Evolutionary conservation across 306 rosid species (phyloP), one percentile per base, ranked within the genome.

Genomic region (Cucumis melo): DNA sequence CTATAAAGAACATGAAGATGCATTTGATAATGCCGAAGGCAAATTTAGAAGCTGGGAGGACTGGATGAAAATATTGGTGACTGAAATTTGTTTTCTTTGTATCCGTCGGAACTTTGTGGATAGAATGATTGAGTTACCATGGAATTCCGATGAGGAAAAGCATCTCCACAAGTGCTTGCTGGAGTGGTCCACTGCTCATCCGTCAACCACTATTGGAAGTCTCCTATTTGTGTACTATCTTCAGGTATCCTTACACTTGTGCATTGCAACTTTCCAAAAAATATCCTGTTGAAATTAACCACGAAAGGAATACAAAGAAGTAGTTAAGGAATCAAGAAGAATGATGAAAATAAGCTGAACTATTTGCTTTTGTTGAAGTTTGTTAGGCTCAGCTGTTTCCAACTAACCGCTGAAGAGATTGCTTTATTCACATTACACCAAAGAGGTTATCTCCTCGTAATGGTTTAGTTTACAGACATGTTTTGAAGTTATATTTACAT

Each of bases 131-230:
- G 98, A 90, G 85, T 81, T 95, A 80, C 99, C 99, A 1, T 95
- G 99, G 99, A 90, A 85, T 83, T 89, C 90, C 74, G 92, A 88
- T 46, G 98, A 95, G 89, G 99, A 95, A 86, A 92, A 87, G 73
- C 86, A 88, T 82, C 85, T 95, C 76, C 97, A 89, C 74, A 95
- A 87, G 82, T 86, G 96, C 85, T 87, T 92, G 51, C 79, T 95
- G 75, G 99, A 92, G 79, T 92, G 81, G 82, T 86, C 99, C 72
- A 75, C 44, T 70, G 92, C 79, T 77, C 86, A 92, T 74, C 92
- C 96, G 58, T 79, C 81, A 76, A 87, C 92, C 82, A 82, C 84
- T 55, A 78, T 90, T 39, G 99, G 99, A 84, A 90, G 89, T 81
- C 96, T 95, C 72, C 98, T 95, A 75, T 92, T 89, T 51, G 93